Percentiles rank a stretch among this genome's conserved stretches.
phyloP scores from a whole-genome alignment of 2,329 filamentous ascomycete species.

The Colletotrichum musae region DNA sequence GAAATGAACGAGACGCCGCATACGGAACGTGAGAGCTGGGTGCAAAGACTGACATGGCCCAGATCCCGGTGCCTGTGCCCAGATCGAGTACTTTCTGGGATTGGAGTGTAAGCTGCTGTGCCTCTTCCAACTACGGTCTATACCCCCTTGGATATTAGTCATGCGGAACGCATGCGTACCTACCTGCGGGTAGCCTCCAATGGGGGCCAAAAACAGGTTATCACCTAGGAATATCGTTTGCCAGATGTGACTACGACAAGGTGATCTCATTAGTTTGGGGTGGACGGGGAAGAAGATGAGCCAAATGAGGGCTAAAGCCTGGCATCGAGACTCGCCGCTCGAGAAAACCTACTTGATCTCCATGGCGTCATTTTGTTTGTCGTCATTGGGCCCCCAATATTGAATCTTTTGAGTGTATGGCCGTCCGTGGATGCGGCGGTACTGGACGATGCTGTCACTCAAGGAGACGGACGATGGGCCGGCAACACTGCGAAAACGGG shows the following conservation, averaged over 20 bases:
- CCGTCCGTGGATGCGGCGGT: constrained; percentile 50
- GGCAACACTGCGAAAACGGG: not conserved
- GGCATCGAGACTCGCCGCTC: not conserved
- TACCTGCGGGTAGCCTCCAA: constrained; percentile 47
- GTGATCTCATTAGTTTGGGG: no score
- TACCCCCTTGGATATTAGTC: no score
- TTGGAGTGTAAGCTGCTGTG: not conserved
- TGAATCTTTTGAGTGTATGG: constrained; percentile 46
- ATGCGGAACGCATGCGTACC: not conserved
- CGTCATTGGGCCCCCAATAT: constrained; percentile 45
- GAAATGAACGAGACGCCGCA: not conserved
- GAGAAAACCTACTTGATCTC: constrained; percentile 19
- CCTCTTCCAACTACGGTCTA: not conserved
- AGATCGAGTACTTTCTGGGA: constrained; percentile 57
- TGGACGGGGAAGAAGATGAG: no score
- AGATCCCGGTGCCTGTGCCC: constrained; percentile 60
- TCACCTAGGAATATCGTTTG: constrained; percentile 48
- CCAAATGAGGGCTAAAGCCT: no score
- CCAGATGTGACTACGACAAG: constrained; percentile 12
- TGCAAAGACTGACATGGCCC: constrained; percentile 53
- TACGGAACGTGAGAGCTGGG: not conserved
- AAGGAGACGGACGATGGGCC: constrained; percentile 48
- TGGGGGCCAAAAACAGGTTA: constrained; percentile 54
- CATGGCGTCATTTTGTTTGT: constrained; percentile 42
- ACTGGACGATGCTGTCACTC: constrained; percentile 50